Percentiles rank a stretch among this genome's conserved stretches.
These are phyloP conservation scores for Myxozyma kluyveri DNA, from an alignment of 805 yeast species.

Conservation along the genomic window DNA sequence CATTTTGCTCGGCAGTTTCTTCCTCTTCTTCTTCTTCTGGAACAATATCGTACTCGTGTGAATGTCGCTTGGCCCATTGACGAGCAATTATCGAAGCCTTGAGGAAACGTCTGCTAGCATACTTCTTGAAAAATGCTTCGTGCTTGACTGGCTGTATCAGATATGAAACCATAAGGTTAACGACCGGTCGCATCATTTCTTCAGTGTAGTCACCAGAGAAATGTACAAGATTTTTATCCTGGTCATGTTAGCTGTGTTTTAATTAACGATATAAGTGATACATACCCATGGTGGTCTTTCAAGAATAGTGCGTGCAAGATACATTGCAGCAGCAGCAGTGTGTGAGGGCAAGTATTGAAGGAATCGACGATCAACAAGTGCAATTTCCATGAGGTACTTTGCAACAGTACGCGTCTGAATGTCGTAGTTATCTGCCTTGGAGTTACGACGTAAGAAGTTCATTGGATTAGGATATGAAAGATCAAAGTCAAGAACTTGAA, in stretches of 20 bases:
- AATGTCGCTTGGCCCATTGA: conserved; percentile 36
- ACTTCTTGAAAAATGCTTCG: conserved; percentile 90
- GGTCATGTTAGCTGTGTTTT: conserved; percentile 33
- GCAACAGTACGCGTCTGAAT: conserved; percentile 91
- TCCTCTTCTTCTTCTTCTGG: conserved; percentile 3
- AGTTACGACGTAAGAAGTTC: conserved; percentile 88
- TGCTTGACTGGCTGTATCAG: conserved; percentile 70
- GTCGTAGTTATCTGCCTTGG: conserved; percentile 95
- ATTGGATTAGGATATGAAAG: conserved; percentile 99
- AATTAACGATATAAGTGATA: neutral
- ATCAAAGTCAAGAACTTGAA: conserved; percentile 85
- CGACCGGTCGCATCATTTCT: conserved; percentile 66
- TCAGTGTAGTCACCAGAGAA: conserved; percentile 88
- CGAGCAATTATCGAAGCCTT: conserved; percentile 47
- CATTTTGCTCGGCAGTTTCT: neutral
- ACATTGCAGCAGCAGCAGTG: conserved; percentile 96
- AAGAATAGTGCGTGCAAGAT: conserved; percentile 70
- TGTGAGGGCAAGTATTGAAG: conserved; percentile 89
- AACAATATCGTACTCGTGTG: neutral
- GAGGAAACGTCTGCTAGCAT: conserved; percentile 84
- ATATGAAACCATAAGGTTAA: conserved; percentile 73
- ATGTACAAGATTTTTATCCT: conserved; percentile 85
- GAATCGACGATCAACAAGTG: conserved; percentile 84
- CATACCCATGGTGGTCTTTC: conserved; percentile 48
- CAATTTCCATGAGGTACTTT: conserved; percentile 83